Base-by-base conservation (phyloP, 805 yeast species). In the Debaryomyces tyrocola region DNA sequence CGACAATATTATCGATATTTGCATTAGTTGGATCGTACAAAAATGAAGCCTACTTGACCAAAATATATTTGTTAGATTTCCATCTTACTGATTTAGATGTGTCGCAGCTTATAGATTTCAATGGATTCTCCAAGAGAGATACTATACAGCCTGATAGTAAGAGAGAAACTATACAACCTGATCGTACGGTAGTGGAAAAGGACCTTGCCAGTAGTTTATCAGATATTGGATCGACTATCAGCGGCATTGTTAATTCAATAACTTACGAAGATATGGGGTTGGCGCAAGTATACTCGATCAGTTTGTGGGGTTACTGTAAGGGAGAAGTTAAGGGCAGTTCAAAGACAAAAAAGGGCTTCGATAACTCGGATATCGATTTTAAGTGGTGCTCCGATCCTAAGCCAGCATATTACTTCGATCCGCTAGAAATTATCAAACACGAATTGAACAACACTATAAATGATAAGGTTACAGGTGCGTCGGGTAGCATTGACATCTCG, bases 331-430 rank as follows among this genome's bases (percentile, higher is more conserved):
- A 43, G 4, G 27, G 47, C 6, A 37, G 37, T 6, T 56, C 50
- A 10, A 38, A 45, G 21, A 36, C 49, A 11, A 20, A 43, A 10
- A 51, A 54, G 17, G 52, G 55, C 10, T 67, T 64, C 44, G 63
- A 63, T 41, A 67, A 67, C 45, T 49, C 56, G 14, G 56, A 65
- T 9, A 59, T 68, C 20, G 66, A 69, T 41, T 70, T 73, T 52
- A 67, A 73, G 3, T 69, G 69, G 59, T 87, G 95, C 63, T 67
- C 79, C 12, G 56, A 70, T 8, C 80, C 91, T 17, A 63, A 70
- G 47, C 70, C 80, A 2, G 80, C 81, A 52, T 87, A 73, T 62
- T 63, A 70, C 48, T 78, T 87, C 55, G 79, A 84, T 57, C 83
- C 87, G 1, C 63, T 74, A 36, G 54, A 51, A 2, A 49, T 73